These are phyloP conservation scores for Acer negundo DNA, from an alignment of 345 rosid genomes.

Conservation along the genomic window DNA sequence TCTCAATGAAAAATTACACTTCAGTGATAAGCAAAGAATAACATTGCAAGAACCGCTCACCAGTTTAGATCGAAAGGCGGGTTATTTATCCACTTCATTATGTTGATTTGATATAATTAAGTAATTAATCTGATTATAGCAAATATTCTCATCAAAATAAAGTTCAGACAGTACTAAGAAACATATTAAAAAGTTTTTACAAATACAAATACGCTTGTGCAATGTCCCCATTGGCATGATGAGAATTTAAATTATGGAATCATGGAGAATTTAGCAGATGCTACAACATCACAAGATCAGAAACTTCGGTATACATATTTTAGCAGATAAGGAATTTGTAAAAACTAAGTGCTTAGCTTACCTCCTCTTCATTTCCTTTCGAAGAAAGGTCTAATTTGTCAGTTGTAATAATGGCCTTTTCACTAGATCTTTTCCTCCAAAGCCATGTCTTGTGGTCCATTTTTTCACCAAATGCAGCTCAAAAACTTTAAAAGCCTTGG, in stretches of 20 bases:
- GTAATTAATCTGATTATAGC: neutral
- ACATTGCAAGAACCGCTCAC: neutral
- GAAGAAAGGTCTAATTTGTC: conserved; percentile 36
- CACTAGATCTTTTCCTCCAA: conserved; percentile 80
- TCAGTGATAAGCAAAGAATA: neutral
- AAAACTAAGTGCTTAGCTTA: conserved; percentile 27
- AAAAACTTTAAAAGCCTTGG: conserved; percentile 5
- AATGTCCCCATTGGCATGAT: neutral
- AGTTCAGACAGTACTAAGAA: neutral
- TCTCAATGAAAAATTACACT: neutral
- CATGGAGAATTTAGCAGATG: neutral
- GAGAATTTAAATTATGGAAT: neutral
- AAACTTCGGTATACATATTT: neutral
- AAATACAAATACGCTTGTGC: neutral
- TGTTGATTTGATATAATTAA: neutral
- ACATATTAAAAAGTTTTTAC: neutral
- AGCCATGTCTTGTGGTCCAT: conserved; percentile 88
- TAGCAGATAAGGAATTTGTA: neutral
- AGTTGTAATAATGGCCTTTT: conserved; percentile 45
- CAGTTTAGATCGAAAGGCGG: neutral
- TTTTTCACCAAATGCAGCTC: conserved; percentile 17
- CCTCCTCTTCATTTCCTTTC: conserved; percentile 60
- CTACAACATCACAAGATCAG: neutral
- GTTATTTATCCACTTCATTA: no score
- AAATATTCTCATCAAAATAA: neutral